phyloP scores from a whole-genome alignment of 768 basidiomycete species.

The Mycena vulgaris region DNA sequence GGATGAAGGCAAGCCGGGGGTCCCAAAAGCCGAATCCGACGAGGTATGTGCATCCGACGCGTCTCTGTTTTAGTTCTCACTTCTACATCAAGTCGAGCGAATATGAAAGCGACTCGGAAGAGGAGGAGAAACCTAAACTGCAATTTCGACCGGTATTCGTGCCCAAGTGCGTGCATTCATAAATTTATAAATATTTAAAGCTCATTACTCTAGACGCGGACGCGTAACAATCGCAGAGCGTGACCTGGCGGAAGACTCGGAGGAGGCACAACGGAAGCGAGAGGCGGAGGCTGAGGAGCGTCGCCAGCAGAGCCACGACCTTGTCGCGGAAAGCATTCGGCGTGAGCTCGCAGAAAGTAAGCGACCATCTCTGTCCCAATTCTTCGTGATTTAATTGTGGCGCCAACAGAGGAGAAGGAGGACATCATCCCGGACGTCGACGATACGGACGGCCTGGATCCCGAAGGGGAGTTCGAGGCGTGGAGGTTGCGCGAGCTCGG shows the following conservation, averaged over 20 bases:
- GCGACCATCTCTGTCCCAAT: constrained; percentile 45
- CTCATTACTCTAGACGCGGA: constrained; percentile 68
- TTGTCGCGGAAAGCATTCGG: constrained; percentile 95
- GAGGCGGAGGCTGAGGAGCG: constrained; percentile 87
- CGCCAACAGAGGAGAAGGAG: constrained; percentile 85
- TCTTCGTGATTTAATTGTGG: constrained; percentile 14
- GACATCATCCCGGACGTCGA: constrained; percentile 90
- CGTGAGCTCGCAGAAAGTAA: constrained; percentile 93
- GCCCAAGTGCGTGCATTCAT: constrained; percentile 78
- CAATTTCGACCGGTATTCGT: constrained; percentile 95
- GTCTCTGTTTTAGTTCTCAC: constrained; percentile 31
- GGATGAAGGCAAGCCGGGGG: constrained; percentile 61
- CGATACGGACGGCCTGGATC: constrained; percentile 95
- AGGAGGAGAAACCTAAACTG: constrained; percentile 80
- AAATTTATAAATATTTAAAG: neutral
- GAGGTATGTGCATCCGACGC: constrained; percentile 32
- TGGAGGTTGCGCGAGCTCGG: constrained; percentile 95
- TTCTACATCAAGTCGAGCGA: constrained; percentile 79
- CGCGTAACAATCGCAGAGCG: constrained; percentile 80
- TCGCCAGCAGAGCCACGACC: constrained; percentile 88
- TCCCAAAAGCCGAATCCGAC: constrained; percentile 46
- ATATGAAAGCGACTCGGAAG: constrained; percentile 86
- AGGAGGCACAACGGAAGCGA: constrained; percentile 79
- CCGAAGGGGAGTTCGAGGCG: constrained; percentile 91
- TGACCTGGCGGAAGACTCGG: constrained; percentile 80